Percentiles rank a stretch among this genome's conserved stretches.
Conservation (phyloP, 192 early-diverging fungal genomes). For the Jimgerdemannia lactiflua region DNA sequence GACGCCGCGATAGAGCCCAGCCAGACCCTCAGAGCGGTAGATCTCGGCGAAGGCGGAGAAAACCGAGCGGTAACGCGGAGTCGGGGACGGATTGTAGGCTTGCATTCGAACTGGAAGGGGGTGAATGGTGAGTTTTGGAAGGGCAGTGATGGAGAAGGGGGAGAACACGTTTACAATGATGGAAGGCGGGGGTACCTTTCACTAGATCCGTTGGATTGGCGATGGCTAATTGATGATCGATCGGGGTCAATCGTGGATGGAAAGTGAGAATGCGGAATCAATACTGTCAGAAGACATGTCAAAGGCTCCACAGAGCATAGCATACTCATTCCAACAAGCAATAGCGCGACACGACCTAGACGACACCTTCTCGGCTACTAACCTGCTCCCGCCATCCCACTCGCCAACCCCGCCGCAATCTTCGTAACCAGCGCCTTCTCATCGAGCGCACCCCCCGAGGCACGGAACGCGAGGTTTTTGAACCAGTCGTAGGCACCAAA, state of each 20-base stretch:
- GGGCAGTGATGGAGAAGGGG: not conserved
- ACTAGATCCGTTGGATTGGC: constrained; percentile 40
- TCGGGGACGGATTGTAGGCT: constrained; percentile 29
- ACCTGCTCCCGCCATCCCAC: constrained; percentile 28
- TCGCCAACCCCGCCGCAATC: constrained; percentile 28
- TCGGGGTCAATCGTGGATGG: not conserved
- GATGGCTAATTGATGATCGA: constrained; percentile 9
- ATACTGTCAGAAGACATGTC: not conserved
- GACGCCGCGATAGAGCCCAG: constrained; percentile 45
- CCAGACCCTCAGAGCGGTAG: constrained; percentile 29
- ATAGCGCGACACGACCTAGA: too few relatives aligned
- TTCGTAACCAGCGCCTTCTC: constrained; percentile 25
- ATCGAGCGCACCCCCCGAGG: constrained; percentile 12
- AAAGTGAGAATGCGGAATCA: not conserved
- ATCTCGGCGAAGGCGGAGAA: constrained; percentile 25
- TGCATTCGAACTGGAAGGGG: constrained; percentile 26
- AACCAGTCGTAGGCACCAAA: constrained; percentile 34
- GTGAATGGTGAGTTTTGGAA: not conserved
- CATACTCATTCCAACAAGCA: too few relatives aligned
- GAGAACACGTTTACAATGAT: not conserved
- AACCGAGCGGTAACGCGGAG: constrained; percentile 28
- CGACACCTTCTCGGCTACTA: not conserved
- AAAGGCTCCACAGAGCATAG: too few relatives aligned
- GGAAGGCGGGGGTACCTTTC: constrained; percentile 22
- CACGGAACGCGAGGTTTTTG: constrained; percentile 19